Evolutionary conservation across 176 grass and related monocot genomes (phyloP).

Genomic region (Thalia dealbata): DNA sequence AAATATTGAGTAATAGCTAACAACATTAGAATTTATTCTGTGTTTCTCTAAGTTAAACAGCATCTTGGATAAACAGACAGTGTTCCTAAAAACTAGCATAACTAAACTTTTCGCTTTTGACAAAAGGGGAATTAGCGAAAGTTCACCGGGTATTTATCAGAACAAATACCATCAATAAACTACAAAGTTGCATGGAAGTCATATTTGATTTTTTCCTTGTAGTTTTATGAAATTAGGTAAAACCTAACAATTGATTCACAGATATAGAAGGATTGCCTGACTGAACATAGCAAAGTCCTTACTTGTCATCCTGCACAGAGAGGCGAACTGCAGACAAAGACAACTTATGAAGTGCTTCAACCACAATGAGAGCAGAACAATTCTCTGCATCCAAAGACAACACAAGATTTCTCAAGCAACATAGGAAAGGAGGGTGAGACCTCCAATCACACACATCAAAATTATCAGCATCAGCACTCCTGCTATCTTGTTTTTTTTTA

Average conservation of each 20-base stretch:
- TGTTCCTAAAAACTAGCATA: no score
- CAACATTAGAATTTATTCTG: no score
- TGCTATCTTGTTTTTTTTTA: slow-evolving; percentile 22
- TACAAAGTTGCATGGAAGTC: no score
- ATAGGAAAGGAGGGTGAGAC: slow-evolving; percentile 23
- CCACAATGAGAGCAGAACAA: slow-evolving; percentile 28
- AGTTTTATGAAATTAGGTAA: no score
- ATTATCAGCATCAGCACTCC: slow-evolving; percentile 2
- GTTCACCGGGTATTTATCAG: no score
- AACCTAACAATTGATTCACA: background rate
- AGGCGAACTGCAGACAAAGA: slow-evolving; percentile 51
- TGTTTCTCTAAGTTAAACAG: no score
- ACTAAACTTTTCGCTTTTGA: no score
- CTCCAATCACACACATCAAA: slow-evolving; percentile 14
- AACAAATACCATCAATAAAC: no score
- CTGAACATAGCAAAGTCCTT: slow-evolving; percentile 16
- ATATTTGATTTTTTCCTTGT: no score
- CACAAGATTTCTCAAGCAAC: slow-evolving; percentile 34
- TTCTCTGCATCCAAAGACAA: slow-evolving; percentile 37
- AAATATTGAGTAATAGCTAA: no score
- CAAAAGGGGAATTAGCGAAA: no score
- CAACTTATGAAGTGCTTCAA: slow-evolving; percentile 58
- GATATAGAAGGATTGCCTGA: background rate
- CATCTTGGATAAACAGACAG: no score
- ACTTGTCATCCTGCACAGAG: slow-evolving; percentile 47